Conservation (phyloP, 345 rosid genomes). For the Hibiscus tridactylites region DNA sequence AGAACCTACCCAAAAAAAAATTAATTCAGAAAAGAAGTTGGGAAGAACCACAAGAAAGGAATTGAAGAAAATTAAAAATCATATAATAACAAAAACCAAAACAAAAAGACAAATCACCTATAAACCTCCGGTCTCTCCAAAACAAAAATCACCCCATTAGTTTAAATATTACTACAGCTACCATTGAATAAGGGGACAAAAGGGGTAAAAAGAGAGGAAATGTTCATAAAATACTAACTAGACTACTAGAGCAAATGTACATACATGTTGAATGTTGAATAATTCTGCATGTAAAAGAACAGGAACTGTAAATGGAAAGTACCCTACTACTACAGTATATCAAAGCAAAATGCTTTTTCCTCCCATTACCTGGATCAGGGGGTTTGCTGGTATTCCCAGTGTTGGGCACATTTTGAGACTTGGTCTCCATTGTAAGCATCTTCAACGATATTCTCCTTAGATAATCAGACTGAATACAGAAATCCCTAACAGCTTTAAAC, state of each 20-base stretch:
- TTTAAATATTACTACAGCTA: neutral
- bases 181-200: neutral
- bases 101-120: slow-evolving; percentile 6
- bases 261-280: neutral
- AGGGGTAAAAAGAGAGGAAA: neutral
- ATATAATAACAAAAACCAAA: slow-evolving; percentile 5
- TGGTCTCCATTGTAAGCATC: slow-evolving; percentile 40
- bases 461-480: slow-evolving; percentile 48
- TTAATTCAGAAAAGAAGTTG: neutral
- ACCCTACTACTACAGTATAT: neutral
- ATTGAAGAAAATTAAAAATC: slow-evolving; percentile 3
- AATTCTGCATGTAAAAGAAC: neutral
- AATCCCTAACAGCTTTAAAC: neutral
- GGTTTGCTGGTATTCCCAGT: slow-evolving; percentile 31
- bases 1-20: slow-evolving; percentile 25
- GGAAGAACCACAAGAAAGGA: neutral
- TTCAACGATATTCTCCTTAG: slow-evolving; percentile 41
- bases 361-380: slow-evolving; percentile 39
- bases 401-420: slow-evolving; percentile 35
- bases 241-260: neutral
- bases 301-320: neutral
- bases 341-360: neutral
- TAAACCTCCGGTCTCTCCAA: neutral
- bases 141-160: neutral
- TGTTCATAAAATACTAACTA: neutral